These are phyloP conservation scores for Nevesoporus exiguus DNA, from an alignment of 768 basidiomycete species.

Conservation along the genomic window DNA sequence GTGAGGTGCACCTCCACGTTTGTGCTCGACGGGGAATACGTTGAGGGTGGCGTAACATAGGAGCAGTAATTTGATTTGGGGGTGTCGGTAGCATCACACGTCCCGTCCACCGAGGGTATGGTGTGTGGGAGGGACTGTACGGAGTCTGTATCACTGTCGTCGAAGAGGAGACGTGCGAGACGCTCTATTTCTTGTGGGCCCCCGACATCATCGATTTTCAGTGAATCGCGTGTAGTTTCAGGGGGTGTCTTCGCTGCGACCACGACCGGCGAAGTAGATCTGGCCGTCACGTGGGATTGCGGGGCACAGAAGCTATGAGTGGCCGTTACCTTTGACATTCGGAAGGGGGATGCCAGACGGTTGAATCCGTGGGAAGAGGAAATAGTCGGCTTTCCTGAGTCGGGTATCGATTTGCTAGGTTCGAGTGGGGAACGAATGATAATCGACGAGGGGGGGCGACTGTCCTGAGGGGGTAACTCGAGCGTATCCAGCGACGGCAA, in stretches of 20 bases:
- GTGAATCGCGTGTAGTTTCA: background rate
- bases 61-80: conserved; percentile 3
- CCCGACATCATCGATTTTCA: background rate
- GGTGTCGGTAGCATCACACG: background rate
- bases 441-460: conserved; percentile 21
- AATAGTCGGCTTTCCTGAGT: background rate
- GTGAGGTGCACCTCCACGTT: conserved; percentile 6
- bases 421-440: conserved; percentile 19
- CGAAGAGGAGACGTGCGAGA: background rate
- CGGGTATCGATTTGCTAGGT: conserved; percentile 1
- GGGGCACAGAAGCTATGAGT: background rate
- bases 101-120: background rate
- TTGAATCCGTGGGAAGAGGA: conserved; percentile 7
- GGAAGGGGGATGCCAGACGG: conserved; percentile 15
- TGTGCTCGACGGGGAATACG: conserved; percentile 6
- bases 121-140: conserved; percentile 1
- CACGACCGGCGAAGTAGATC: background rate
- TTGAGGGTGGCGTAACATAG: background rate
- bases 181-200: background rate
- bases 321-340: conserved; percentile 1
- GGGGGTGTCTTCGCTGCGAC: background rate
- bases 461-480: conserved; percentile 12
- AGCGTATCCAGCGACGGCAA: conserved; percentile 13
- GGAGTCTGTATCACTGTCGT: conserved; percentile 1
- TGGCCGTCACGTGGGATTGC: background rate